Percentiles rank a stretch among this genome's conserved stretches.
Evolutionary conservation across 2,329 filamentous ascomycete genomes (phyloP).

Genomic region (Talaromyces sp.): DNA sequence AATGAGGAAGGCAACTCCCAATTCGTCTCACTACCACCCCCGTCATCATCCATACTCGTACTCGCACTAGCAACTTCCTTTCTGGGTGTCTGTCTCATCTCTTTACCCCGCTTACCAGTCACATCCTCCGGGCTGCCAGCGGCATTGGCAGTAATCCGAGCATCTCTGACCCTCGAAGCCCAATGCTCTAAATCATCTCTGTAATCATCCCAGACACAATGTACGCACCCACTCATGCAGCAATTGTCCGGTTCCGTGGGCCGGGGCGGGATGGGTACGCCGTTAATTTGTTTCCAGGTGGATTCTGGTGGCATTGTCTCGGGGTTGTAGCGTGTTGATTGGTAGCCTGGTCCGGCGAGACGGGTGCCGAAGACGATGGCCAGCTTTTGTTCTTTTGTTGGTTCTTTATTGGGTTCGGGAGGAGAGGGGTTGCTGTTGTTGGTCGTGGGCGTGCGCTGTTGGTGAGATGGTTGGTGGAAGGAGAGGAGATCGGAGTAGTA

Average conservation of each 20-base stretch:
- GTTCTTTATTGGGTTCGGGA: constrained; percentile 16
- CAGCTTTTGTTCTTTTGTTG: constrained; percentile 44
- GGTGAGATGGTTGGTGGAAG: constrained; percentile 17
- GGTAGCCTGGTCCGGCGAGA: constrained; percentile 67
- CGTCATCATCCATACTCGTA: constrained; percentile 71
- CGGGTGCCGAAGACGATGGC: constrained; percentile 77
- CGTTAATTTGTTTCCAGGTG: constrained; percentile 59
- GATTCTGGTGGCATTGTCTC: constrained; percentile 55
- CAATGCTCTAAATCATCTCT: constrained; percentile 90
- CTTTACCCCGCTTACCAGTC: constrained; percentile 16
- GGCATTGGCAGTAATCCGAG: constrained; percentile 40
- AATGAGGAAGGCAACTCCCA: constrained; percentile 47
- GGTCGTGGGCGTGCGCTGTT: constrained; percentile 16
- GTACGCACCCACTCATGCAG: constrained; percentile 97
- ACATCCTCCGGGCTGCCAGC: constrained; percentile 7
- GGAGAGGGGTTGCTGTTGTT: constrained; percentile 21
- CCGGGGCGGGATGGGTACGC: constrained; percentile 73
- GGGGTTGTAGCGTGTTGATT: constrained; percentile 51
- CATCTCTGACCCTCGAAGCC: constrained; percentile 61
- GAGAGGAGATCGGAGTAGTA: constrained; percentile 43
- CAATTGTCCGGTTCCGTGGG: constrained; percentile 94
- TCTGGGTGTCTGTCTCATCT: constrained; percentile 30
- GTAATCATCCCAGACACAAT: constrained; percentile 93
- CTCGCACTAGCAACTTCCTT: constrained; percentile 47
- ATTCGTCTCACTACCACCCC: constrained; percentile 66